Base-by-base conservation (phyloP, 768 basidiomycete species). In the Boletus sp. region DNA sequence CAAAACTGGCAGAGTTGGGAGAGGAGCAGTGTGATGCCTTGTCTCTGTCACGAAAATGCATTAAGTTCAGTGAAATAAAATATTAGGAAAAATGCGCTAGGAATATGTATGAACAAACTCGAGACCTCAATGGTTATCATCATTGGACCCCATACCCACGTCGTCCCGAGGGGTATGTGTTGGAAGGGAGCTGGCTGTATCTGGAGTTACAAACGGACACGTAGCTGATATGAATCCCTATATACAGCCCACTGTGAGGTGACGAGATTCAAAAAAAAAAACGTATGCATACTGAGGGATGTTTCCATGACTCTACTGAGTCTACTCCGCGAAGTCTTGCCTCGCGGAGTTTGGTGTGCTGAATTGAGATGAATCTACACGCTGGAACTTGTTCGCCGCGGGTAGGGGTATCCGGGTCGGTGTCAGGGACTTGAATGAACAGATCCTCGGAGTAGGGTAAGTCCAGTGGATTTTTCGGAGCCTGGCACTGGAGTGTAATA, bases 271-370 rank as follows among this genome's bases (percentile, higher is more conserved):
- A 15, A 25, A 37, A 25, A 13, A 13, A 27, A 27, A 44, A 10
- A n/a, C 25, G 13, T 30, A 27, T 15, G 32, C 44, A 35, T 23
- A 47, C 37, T 43, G 38, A 19, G n/a, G n/a, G 32, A 8, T 44
- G 29, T 19, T n/a, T 29, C 23, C 17, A 55, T 46, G 42, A 25
- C 25, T 25, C 25, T 25, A 25, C 25, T 25, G 25, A n/a, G 47
- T n/a, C 55, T 29, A 65, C 65, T 65, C 64, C 64, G 64, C 64
- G 64, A 56, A n/a, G 39, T 29, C 6, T 29, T 5, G 42, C 37
- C 42, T 67, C 65, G 65, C 65, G 65, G 65, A 66, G 65, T 66
- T 67, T 55, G 33, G 55, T 13, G 21, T 38, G 34, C 25, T 29
- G 58, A 35, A 42, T 34, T 42, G 34, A 56, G 43, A 39, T 40